Evolutionary conservation across 495 filamentous ascomycete genomes (phyloP).

Genomic region (Penicillium dipodomyicola): DNA sequence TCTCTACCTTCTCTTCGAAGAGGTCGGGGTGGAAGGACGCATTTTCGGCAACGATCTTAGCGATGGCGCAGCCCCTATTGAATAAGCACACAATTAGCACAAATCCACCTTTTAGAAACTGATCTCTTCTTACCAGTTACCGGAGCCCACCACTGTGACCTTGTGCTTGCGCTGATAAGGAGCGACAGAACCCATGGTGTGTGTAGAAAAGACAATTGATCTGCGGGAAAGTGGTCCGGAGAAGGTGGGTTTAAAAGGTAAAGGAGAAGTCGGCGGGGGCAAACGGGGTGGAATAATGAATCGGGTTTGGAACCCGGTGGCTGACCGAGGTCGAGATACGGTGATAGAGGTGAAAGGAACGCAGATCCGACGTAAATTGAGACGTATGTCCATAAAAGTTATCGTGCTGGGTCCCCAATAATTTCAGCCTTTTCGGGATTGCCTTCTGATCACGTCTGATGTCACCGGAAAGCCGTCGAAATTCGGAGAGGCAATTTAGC

Average conservation of each 20-base stretch:
- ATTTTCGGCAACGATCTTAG: conserved; percentile 96
- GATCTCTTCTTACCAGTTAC: conserved; percentile 73
- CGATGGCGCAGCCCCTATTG: conserved; percentile 85
- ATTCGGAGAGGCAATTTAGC: conserved; percentile 2
- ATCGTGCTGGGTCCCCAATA: conserved; percentile 14
- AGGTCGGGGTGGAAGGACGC: conserved; percentile 68
- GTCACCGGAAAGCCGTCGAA: conserved; percentile 3
- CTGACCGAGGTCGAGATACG: conserved; percentile 25
- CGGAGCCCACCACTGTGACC: conserved; percentile 90
- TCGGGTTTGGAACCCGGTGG: conserved; percentile 23
- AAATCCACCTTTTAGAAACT: not conserved
- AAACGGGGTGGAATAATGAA: conserved; percentile 14
- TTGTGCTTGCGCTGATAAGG: conserved; percentile 73
- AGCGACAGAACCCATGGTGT: conserved; percentile 44
- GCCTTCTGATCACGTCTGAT: conserved; percentile 5
- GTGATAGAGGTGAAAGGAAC: conserved; percentile 22
- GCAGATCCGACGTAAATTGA: conserved; percentile 23
- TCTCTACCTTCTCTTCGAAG: conserved; percentile 87
- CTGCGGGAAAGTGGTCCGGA: conserved; percentile 16
- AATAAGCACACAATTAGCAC: conserved; percentile 11
- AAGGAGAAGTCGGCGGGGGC: conserved; percentile 25
- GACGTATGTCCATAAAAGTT: conserved; percentile 19
- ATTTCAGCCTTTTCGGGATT: conserved; percentile 9
- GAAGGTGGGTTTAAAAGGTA: conserved; percentile 23
- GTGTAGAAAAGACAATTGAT: conserved; percentile 26